Base-by-base conservation (phyloP, 2,329 filamentous ascomycete genomes). In the Penicillium sp. region DNA sequence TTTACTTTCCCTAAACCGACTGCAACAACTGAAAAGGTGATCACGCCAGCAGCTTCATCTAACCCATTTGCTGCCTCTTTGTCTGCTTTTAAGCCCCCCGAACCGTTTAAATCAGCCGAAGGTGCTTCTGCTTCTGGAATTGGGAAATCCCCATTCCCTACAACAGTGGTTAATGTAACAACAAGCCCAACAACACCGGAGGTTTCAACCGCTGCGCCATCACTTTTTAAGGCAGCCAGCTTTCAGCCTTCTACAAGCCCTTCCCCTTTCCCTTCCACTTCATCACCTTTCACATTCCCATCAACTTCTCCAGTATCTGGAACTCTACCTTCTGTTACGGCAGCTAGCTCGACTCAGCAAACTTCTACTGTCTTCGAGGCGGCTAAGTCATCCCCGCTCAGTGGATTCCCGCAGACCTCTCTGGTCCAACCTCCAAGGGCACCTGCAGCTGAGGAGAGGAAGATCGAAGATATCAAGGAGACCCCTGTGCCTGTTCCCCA, bases 1-100 rank as follows among this genome's bases (percentile, higher is more conserved):
- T 62, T 60, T 35, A 17, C 55, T 4, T 57, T 61, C 38, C 17
- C 61, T 1, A 61, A 65, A 10, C 38, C 56, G n/a, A 8, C 56
- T 4, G 37, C 42, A 24, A 15, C 50, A 38, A 30, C 6, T 17
- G 28, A 19, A n/a, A 54, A 45, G 24, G 30, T 38, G 1, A 19
- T 6, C n/a, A 26, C 57, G 1, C 19, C 57, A 15, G 28, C 13
- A 33, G 22, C 26, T 12, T 38, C 50, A 22, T 49, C 40, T 15
- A 60, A 56, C 12, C 58, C 58, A 7, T 60, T 60, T 19, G 58
- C 58, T 30, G 51, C 51, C 15, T 56, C 58, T 13, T 33, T 56
- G 28, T 51, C 50, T 19, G 13, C 40, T 13, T 58, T 60, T 57
- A 30, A 28, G 17, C 28, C 61, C 2, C 28, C 58, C 15, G 55